Conservation (phyloP, 208 protist genomes). For the Leishmania aethiopica region DNA sequence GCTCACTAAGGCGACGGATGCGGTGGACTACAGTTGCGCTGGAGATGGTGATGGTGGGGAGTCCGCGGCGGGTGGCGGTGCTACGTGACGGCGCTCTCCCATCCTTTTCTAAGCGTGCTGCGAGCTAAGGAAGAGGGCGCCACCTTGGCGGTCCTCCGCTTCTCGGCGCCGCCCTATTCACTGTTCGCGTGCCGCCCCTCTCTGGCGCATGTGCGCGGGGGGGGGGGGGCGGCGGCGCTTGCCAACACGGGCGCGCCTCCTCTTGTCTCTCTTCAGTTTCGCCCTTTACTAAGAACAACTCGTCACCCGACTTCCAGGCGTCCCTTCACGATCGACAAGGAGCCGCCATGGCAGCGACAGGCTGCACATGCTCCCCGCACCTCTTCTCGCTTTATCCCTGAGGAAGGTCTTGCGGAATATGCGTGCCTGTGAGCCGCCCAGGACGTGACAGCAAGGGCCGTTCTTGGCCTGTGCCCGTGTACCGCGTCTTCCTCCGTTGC, state of each 20-base stretch:
- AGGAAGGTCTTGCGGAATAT: not conserved
- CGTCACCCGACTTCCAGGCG: not conserved
- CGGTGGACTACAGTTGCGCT: not conserved
- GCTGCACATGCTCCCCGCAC: not conserved
- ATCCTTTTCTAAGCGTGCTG: not conserved
- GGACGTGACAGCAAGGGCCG: not conserved
- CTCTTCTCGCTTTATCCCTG: not conserved
- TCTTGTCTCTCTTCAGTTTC: not conserved
- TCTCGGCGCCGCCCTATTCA: not conserved
- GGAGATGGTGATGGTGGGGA: not conserved
- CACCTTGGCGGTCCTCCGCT: not conserved
- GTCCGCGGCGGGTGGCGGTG: not conserved
- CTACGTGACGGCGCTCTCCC: not conserved
- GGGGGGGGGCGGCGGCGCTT: not conserved
- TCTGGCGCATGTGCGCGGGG: not conserved
- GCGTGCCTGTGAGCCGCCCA: not conserved
- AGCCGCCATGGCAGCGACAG: not conserved
- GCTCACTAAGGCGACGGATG: not conserved
- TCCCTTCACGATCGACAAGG: not conserved
- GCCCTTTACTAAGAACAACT: not conserved
- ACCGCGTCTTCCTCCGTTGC: not conserved
- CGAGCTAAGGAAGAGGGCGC: not conserved
- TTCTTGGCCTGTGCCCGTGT: not conserved
- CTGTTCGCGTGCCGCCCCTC: not conserved
- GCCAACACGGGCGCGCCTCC: not conserved